phyloP scores from a whole-genome alignment of 208 protist species.

The Leishmania martiniquensis region DNA sequence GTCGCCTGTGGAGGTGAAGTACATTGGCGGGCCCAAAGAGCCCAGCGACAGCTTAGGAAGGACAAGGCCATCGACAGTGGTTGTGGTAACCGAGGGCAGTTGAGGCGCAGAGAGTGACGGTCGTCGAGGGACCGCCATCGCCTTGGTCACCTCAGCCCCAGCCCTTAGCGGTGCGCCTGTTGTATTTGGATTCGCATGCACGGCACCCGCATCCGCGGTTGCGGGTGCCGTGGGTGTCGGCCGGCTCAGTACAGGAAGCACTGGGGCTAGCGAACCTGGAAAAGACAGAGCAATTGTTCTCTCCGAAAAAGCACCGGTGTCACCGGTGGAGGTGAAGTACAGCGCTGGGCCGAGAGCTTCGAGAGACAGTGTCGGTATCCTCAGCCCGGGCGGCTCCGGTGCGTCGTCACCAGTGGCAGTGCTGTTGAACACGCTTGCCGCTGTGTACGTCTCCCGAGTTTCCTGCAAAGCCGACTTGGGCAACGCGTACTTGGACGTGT shows the following conservation, averaged over 20 bases:
- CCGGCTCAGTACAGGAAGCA: slow-evolving; percentile 1
- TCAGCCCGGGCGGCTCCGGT: slow-evolving; percentile 14
- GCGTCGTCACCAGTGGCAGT: neutral
- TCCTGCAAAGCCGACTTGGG: neutral
- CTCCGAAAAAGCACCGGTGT: slow-evolving; percentile 48
- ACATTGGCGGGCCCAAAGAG: slow-evolving; percentile 48
- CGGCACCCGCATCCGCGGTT: neutral
- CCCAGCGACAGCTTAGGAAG: slow-evolving; percentile 58
- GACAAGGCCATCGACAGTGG: slow-evolving; percentile 15
- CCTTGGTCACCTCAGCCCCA: neutral
- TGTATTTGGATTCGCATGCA: neutral
- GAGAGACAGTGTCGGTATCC: slow-evolving; percentile 58
- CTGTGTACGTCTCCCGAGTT: neutral
- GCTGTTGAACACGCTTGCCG: neutral
- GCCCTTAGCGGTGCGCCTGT: neutral
- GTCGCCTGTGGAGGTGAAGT: slow-evolving; percentile 74
- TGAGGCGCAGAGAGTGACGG: slow-evolving; percentile 1
- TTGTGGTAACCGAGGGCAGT: slow-evolving; percentile 6
- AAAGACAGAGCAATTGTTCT: slow-evolving; percentile 5
- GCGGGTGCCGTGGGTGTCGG: neutral
- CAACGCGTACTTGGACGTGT: neutral
- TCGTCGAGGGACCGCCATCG: neutral
- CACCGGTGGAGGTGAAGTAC: slow-evolving; percentile 68
- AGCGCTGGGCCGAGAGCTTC: slow-evolving; percentile 46
- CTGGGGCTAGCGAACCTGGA: neutral